Conservation (phyloP, 2,329 filamentous ascomycete species). For the Chalaropsis thielavioides region DNA sequence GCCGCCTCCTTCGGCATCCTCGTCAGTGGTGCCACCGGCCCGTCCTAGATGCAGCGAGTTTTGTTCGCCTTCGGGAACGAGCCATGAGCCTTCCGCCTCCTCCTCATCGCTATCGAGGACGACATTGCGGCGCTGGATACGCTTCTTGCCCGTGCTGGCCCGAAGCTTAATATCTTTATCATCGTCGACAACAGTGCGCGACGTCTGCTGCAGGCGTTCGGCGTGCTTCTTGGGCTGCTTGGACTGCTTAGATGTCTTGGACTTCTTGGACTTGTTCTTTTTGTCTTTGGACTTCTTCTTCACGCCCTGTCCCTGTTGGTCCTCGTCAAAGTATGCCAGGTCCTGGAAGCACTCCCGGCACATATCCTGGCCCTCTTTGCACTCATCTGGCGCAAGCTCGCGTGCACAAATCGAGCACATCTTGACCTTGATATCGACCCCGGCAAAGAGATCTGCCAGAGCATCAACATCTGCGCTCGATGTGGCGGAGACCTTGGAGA, state of each 20-base stretch:
- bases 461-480: slow-evolving; percentile 58
- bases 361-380: slow-evolving; percentile 29
- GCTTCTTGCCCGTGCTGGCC: slow-evolving; percentile 15
- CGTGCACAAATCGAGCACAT: slow-evolving; percentile 73
- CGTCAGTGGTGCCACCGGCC: slow-evolving; percentile 73
- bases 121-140: slow-evolving; percentile 37
- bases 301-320: slow-evolving; percentile 30
- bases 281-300: slow-evolving; percentile 25
- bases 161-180: slow-evolving; percentile 20
- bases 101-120: slow-evolving; percentile 53
- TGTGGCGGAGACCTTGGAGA: slow-evolving; percentile 34
- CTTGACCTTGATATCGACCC: slow-evolving; percentile 62
- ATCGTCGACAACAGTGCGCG: slow-evolving; percentile 25
- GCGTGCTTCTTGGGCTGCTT: slow-evolving; percentile 18
- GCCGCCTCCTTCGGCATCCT: slow-evolving; percentile 75
- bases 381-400: slow-evolving; percentile 41
- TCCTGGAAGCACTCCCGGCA: slow-evolving; percentile 67
- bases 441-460: slow-evolving; percentile 74
- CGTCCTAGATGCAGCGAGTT: slow-evolving; percentile 49
- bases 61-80: slow-evolving; percentile 56
- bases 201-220: slow-evolving; percentile 23
- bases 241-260: slow-evolving; percentile 19
- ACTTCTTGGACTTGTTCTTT: slow-evolving; percentile 20
- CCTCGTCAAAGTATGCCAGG: slow-evolving; percentile 46
- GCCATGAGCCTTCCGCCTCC: slow-evolving; percentile 61